Conservation (phyloP, 495 filamentous ascomycete genomes). For the Clohesyomyces aquaticus region DNA sequence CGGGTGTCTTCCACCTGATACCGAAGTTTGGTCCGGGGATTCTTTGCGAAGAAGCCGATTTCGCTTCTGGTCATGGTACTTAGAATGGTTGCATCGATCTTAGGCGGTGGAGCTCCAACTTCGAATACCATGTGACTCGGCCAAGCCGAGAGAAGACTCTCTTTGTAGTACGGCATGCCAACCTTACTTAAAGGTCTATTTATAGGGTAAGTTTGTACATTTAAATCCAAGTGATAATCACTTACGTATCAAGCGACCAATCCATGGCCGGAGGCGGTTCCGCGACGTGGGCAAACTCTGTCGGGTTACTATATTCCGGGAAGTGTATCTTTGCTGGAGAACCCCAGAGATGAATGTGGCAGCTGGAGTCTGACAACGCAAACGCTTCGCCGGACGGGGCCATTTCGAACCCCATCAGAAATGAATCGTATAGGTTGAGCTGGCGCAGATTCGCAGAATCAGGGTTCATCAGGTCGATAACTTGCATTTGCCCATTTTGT, state of each 20-base stretch:
- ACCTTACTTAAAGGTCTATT: constrained; percentile 82
- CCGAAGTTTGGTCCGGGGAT: constrained; percentile 70
- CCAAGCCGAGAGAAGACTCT: constrained; percentile 85
- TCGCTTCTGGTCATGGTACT: constrained; percentile 68
- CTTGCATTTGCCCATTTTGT: constrained; percentile 86
- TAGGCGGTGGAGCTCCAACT: constrained; percentile 76
- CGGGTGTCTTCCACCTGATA: constrained; percentile 86
- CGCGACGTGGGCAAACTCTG: constrained; percentile 72
- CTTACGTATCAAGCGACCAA: constrained; percentile 71
- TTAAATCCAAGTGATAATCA: too few relatives aligned
- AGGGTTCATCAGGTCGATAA: constrained; percentile 93
- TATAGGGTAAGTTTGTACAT: constrained; percentile 2
- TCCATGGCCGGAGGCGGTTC: constrained; percentile 59
- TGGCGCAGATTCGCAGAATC: constrained; percentile 89
- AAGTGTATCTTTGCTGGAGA: constrained; percentile 88
- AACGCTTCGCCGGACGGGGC: constrained; percentile 90
- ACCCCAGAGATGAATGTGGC: constrained; percentile 85
- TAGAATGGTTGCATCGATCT: constrained; percentile 73
- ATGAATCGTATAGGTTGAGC: constrained; percentile 67
- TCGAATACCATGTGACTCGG: constrained; percentile 81
- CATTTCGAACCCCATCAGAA: constrained; percentile 77
- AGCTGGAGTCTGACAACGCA: constrained; percentile 77
- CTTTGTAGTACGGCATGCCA: constrained; percentile 92
- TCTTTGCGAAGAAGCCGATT: constrained; percentile 73
- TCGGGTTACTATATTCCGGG: constrained; percentile 77